These are phyloP conservation scores for Pelargonium citronellum DNA, from an alignment of 441 rosid species.

Conservation along the genomic window DNA sequence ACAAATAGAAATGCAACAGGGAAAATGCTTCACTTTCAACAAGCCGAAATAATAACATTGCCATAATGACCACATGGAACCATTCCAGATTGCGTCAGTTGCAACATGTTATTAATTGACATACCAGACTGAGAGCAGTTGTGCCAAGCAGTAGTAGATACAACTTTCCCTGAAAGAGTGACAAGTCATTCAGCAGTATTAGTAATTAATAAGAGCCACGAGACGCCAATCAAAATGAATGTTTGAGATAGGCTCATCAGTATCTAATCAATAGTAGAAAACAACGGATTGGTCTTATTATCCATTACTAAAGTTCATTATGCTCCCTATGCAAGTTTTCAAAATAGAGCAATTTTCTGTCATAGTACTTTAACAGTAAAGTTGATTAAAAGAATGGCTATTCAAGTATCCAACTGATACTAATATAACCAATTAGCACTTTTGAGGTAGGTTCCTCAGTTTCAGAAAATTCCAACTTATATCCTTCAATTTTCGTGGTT, in stretches of 20 bases:
- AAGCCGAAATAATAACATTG: not conserved
- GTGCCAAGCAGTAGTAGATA: conserved; percentile 90
- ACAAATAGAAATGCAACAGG: not conserved
- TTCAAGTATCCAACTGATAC: not conserved
- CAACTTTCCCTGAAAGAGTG: conserved; percentile 63
- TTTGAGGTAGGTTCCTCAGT: not conserved
- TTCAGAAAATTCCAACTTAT: not conserved
- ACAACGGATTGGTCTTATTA: not conserved
- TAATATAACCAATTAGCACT: not conserved
- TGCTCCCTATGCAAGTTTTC: not conserved
- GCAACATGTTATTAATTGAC: conserved; percentile 12
- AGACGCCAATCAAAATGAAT: not conserved
- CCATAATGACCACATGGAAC: not conserved
- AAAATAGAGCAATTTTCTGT: not conserved
- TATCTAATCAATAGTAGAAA: not conserved
- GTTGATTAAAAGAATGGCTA: not conserved
- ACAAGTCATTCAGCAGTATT: conserved; percentile 14
- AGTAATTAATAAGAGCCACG: not conserved
- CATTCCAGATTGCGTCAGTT: not conserved
- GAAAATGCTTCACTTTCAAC: not conserved
- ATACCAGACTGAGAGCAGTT: conserved; percentile 88
- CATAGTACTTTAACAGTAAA: not conserved
- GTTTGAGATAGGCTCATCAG: not conserved
- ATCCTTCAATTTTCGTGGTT: not conserved
- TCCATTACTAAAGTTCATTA: not conserved